Evolutionary conservation across 148 eudicot species (phyloP).

Genomic region (Vaccinium vitisidaea): DNA sequence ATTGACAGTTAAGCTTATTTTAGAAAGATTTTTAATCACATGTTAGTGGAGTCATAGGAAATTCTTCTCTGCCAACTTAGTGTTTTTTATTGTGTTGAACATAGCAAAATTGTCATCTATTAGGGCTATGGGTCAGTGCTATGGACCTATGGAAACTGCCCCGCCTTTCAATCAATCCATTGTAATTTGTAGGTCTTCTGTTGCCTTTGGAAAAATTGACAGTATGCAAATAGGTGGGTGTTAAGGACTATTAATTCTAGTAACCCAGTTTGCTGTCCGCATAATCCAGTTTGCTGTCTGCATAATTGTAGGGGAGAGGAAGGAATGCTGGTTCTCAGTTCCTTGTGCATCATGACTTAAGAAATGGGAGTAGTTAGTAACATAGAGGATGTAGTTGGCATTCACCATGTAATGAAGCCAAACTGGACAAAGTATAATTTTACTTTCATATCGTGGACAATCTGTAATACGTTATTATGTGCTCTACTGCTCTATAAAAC

Average conservation of each 20-base stretch:
- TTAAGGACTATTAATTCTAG: not conserved
- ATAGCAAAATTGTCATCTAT: not conserved
- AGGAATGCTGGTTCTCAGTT: not conserved
- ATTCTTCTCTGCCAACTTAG: not conserved
- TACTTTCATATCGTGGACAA: not conserved
- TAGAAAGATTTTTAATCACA: not conserved
- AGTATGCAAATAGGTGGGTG: not conserved
- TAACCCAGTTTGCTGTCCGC: not conserved
- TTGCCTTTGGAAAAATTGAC: not conserved
- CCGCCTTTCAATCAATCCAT: not conserved
- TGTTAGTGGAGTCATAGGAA: not conserved
- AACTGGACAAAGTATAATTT: not conserved
- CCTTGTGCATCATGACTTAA: not conserved
- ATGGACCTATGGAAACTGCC: not conserved
- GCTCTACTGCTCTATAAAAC: not conserved
- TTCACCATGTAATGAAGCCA: not conserved
- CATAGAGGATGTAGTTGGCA: not conserved
- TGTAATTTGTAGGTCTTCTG: not conserved
- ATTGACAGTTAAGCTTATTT: not conserved
- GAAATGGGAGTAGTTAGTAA: not conserved
- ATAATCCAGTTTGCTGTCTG: not conserved
- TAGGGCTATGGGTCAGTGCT: slow-evolving; percentile 5
- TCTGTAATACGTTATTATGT: not conserved
- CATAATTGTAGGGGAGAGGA: not conserved
- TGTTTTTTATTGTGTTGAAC: not conserved